A percentile compares a stretch with the other conserved stretches of the same genome.
Conservation (phyloP, 2,329 filamentous ascomycete species). For the Diaporthe nobilis region DNA sequence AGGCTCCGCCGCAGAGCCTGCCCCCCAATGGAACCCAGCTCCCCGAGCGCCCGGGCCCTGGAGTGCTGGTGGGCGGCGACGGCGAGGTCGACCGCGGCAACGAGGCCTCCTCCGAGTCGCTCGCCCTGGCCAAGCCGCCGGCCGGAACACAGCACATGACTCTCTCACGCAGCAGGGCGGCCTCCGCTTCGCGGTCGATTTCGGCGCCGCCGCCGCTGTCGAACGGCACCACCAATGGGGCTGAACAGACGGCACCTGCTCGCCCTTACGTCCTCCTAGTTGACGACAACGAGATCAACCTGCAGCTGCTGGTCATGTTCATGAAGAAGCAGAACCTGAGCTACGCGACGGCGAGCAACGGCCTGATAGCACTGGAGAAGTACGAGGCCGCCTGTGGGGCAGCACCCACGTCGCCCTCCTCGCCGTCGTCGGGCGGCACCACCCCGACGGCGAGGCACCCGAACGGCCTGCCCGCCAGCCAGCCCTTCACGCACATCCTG, state of each 20-base stretch:
- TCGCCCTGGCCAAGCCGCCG: not conserved
- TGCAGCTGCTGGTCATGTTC: constrained; percentile 58
- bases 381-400: constrained; percentile 53
- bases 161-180: not conserved
- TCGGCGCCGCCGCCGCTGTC: constrained; percentile 22
- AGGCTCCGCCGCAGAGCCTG: not conserved
- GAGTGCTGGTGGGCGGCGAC: not conserved
- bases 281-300: constrained; percentile 60
- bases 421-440: not conserved
- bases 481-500: constrained; percentile 53
- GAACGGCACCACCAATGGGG: not conserved
- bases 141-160: not conserved
- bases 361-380: constrained; percentile 61
- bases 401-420: constrained; percentile 4
- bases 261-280: constrained; percentile 53
- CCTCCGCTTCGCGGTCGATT: constrained; percentile 12
- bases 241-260: not conserved
- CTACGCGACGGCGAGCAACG: constrained; percentile 60
- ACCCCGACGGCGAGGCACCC: too few species aligned
- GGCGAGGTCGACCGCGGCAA: not conserved
- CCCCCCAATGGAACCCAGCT: not conserved
- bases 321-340: constrained; percentile 58
- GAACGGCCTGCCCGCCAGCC: not conserved
- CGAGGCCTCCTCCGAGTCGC: not conserved
- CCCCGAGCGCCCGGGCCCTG: constrained; percentile 2